Evolutionary conservation across 148 eudicot species (phyloP).

Genomic region (Polygonum maritimum): DNA sequence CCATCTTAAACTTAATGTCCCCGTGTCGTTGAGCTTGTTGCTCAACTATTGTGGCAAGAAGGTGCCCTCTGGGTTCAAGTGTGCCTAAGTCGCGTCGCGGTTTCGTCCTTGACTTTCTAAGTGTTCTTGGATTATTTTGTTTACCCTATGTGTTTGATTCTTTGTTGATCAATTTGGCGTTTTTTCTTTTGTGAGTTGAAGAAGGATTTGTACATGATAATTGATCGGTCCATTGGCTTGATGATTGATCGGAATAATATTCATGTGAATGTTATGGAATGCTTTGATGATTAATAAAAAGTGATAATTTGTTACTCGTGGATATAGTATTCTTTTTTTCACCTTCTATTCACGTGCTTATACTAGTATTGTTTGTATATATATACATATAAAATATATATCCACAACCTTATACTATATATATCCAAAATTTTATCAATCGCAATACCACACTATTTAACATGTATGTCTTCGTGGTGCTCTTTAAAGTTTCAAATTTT

Average conservation of each 20-base stretch:
- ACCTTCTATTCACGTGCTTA: no score
- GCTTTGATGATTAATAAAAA: constrained; percentile 1
- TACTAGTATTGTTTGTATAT: no score
- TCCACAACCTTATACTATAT: no score
- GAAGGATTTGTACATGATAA: background rate
- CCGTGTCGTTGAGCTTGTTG: constrained; percentile 1
- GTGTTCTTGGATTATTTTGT: background rate
- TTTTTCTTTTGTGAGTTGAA: background rate
- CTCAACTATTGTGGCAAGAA: constrained; percentile 6
- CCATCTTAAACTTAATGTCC: background rate
- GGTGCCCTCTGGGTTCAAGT: background rate
- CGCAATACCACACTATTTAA: no score
- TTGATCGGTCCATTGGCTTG: background rate
- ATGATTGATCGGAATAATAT: background rate
- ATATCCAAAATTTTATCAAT: no score
- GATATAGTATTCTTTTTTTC: background rate
- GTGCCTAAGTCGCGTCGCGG: background rate
- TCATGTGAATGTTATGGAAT: background rate
- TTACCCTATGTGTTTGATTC: background rate
- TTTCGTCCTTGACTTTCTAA: no score
- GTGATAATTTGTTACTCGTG: background rate
- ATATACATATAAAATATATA: no score
- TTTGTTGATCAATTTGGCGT: background rate
- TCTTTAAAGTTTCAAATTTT: no score
- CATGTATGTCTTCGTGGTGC: no score